Percentiles rank a stretch among this genome's conserved stretches.
Evolutionary conservation across 805 yeast genomes (phyloP).

Genomic region (Yamadazyma takamatsuzukensis): DNA sequence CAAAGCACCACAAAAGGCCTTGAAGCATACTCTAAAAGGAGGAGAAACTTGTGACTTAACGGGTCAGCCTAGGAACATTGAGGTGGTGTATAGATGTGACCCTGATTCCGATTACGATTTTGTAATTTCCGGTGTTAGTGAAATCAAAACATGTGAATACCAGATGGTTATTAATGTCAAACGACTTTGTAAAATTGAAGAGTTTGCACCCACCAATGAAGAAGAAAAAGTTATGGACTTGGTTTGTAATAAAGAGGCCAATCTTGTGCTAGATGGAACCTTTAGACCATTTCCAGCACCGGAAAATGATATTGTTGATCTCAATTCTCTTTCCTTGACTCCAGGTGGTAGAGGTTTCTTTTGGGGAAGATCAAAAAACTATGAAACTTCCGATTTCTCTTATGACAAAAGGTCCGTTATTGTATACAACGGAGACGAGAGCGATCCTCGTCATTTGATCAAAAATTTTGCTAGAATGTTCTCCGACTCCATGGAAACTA

Average conservation of each 20-base stretch:
- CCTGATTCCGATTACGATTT: constrained; percentile 14
- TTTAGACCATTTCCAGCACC: constrained; percentile 30
- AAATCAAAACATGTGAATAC: constrained; percentile 57
- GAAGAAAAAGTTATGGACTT: constrained; percentile 25
- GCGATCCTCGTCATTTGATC: background rate
- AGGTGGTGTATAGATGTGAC: constrained; percentile 56
- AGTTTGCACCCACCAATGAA: constrained; percentile 23
- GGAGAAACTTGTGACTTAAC: constrained; percentile 66
- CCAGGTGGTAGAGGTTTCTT: constrained; percentile 34
- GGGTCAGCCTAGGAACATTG: constrained; percentile 46
- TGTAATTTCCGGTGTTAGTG: constrained; percentile 41
- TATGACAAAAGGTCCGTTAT: constrained; percentile 11
- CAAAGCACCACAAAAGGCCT: constrained; percentile 20
- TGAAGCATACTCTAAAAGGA: constrained; percentile 32
- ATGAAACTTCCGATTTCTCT: constrained; percentile 1
- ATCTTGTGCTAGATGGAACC: constrained; percentile 14
- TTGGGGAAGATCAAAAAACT: constrained; percentile 15
- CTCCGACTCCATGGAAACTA: constrained; percentile 12
- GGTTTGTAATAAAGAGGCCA: constrained; percentile 18
- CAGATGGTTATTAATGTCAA: constrained; percentile 50
- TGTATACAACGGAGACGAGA: constrained; percentile 4
- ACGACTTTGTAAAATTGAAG: constrained; percentile 41
- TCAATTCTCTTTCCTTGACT: constrained; percentile 21
- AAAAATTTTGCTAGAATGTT: constrained; percentile 18
- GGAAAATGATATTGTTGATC: constrained; percentile 20